Percentiles rank a stretch among this genome's conserved stretches.
phyloP scores from a whole-genome alignment of 805 yeast genomes.

The Sungouiozyma ichnusensis region DNA sequence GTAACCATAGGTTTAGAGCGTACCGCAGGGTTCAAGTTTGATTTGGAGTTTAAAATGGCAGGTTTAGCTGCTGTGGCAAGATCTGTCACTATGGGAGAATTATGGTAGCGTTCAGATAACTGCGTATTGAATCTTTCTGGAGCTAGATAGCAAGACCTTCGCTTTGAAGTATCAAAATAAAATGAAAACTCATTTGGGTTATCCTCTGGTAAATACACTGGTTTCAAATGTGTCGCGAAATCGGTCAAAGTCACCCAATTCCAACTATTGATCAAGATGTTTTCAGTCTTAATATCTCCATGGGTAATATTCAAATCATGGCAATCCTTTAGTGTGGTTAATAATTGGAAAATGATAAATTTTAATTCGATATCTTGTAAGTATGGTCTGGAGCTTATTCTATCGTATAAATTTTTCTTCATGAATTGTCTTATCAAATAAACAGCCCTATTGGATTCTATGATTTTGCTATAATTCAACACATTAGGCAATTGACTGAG shows the following conservation, averaged over 20 bases:
- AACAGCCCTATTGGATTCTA: conserved; percentile 88
- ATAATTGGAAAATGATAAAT: conserved; percentile 75
- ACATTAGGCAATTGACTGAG: conserved; percentile 49
- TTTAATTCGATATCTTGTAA: conserved; percentile 68
- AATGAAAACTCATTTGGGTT: conserved; percentile 89
- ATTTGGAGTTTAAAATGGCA: no score
- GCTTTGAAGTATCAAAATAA: conserved; percentile 81
- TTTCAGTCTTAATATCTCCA: conserved; percentile 90
- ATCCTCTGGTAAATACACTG: conserved; percentile 77
- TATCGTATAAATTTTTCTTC: conserved; percentile 73
- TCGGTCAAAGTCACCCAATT: conserved; percentile 78
- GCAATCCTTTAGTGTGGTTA: conserved; percentile 50
- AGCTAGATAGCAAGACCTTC: conserved; percentile 84
- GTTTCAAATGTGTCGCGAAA: conserved; percentile 70
- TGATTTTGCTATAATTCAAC: conserved; percentile 58
- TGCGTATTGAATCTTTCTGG: conserved; percentile 68
- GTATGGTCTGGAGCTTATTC: conserved; percentile 81
- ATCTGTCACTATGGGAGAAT: no score
- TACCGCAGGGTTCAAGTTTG: no score
- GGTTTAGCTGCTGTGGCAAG: conserved; percentile 6
- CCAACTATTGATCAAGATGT: conserved; percentile 77
- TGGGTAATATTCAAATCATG: conserved; percentile 59
- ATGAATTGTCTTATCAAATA: conserved; percentile 77
- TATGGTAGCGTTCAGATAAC: conserved; percentile 12
- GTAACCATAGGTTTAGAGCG: conserved; percentile 29